These are phyloP conservation scores for Auriscalpium vulgare DNA, from an alignment of 768 basidiomycete genomes.

Conservation along the genomic window DNA sequence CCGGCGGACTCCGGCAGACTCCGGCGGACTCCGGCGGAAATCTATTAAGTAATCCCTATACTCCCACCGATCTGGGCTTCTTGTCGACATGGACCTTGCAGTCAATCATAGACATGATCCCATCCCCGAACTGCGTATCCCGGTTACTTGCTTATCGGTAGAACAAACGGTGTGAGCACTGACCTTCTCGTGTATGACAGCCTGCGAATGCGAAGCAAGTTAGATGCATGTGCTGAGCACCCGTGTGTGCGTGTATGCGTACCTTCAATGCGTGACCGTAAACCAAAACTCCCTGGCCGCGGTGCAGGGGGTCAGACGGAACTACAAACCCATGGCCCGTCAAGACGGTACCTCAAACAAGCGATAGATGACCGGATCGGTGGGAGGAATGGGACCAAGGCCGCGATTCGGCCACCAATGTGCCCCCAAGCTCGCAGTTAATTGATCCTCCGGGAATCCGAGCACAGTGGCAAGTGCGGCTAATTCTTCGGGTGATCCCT, in stretches of 20 bases:
- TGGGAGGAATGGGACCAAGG: slow-evolving; percentile 62
- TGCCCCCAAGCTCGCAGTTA: slow-evolving; percentile 42
- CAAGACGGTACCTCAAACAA: slow-evolving; percentile 56
- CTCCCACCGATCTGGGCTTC: too few species aligned
- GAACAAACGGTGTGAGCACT: background rate
- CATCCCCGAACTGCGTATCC: slow-evolving; percentile 61
- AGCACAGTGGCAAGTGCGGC: slow-evolving; percentile 41
- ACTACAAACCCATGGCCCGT: background rate
- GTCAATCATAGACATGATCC: slow-evolving; percentile 87
- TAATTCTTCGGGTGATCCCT: slow-evolving; percentile 55
- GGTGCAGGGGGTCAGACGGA: background rate
- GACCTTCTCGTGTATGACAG: slow-evolving; percentile 74
- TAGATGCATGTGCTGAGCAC: background rate
- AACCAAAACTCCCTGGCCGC: slow-evolving; percentile 52
- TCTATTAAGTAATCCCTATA: too few species aligned
- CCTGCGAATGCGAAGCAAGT: slow-evolving; percentile 25
- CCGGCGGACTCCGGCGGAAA: too few species aligned
- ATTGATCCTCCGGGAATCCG: slow-evolving; percentile 31
- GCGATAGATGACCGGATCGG: slow-evolving; percentile 75
- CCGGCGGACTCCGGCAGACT: too few species aligned
- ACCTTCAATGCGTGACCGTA: slow-evolving; percentile 80
- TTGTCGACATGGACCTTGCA: slow-evolving; percentile 60
- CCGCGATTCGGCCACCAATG: slow-evolving; percentile 75
- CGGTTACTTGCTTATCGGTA: background rate
- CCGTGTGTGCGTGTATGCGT: slow-evolving; percentile 2